Evolutionary conservation across 495 filamentous ascomycete species (phyloP).

Genomic region (Penicillium steckii): DNA sequence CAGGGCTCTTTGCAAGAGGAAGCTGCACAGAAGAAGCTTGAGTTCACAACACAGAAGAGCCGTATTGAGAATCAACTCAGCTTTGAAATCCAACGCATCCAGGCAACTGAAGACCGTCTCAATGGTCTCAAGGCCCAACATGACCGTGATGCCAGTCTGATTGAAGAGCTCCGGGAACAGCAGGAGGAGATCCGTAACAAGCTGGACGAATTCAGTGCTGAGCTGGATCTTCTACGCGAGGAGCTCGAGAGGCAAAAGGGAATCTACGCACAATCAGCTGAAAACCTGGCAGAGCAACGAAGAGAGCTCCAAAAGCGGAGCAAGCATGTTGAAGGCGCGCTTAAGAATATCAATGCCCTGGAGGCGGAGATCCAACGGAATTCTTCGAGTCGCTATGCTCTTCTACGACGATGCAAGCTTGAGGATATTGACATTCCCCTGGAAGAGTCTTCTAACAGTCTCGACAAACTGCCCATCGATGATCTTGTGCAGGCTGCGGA

Average conservation of each 20-base stretch:
- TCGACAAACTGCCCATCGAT: conserved; percentile 85
- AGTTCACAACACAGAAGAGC: conserved; percentile 81
- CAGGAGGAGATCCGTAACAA: conserved; percentile 71
- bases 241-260: conserved; percentile 64
- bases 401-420: conserved; percentile 86
- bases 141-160: conserved; percentile 60
- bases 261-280: conserved; percentile 63
- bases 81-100: conserved; percentile 72
- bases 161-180: conserved; percentile 68
- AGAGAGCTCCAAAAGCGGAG: conserved; percentile 80
- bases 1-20: conserved; percentile 91
- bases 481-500: conserved; percentile 68
- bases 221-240: conserved; percentile 74
- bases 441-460: conserved; percentile 62
- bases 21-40: conserved; percentile 76
- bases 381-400: conserved; percentile 74
- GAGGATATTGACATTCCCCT: conserved; percentile 90
- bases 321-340: conserved; percentile 74
- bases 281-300: conserved; percentile 78
- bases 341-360: conserved; percentile 71
- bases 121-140: conserved; percentile 62
- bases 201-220: conserved; percentile 68
- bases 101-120: conserved; percentile 67
- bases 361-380: conserved; percentile 83
- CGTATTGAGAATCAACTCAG: conserved; percentile 73